Conservation (phyloP, 106 monocot genomes). For the Xerophyta viscosa region DNA sequence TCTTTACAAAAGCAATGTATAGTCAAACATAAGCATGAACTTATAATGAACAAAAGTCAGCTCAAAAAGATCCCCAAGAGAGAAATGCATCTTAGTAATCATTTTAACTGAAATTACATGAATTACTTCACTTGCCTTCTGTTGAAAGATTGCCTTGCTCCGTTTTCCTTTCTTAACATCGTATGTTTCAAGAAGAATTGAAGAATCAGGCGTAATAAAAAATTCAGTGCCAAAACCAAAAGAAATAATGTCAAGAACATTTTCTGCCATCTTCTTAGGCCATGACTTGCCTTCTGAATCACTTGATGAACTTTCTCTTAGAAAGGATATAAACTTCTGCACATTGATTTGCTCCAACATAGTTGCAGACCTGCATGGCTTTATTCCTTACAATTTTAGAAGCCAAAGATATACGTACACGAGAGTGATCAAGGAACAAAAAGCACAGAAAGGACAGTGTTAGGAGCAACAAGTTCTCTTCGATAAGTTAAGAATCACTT, state of each 20-base stretch:
- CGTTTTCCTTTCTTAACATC: slow-evolving; percentile 41
- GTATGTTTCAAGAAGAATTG: slow-evolving; percentile 54
- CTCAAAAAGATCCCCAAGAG: no score
- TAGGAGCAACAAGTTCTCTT: no score
- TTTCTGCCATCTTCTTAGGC: slow-evolving; percentile 33
- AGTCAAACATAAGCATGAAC: no score
- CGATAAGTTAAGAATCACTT: no score
- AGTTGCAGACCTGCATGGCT: slow-evolving; percentile 55
- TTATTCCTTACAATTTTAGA: background rate
- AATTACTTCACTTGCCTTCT: slow-evolving; percentile 48
- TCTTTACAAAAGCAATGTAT: no score
- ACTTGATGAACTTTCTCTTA: slow-evolving; percentile 39
- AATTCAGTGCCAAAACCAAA: slow-evolving; percentile 69
- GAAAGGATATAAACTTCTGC: slow-evolving; percentile 33
- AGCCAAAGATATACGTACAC: background rate
- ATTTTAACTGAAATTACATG: no score
- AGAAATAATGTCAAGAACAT: slow-evolving; percentile 39
- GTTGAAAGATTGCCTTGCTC: slow-evolving; percentile 69
- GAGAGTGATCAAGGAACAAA: background rate
- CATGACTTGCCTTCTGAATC: slow-evolving; percentile 27
- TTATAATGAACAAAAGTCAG: no score
- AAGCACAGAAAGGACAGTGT: background rate
- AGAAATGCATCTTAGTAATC: no score
- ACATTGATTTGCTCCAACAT: slow-evolving; percentile 67
- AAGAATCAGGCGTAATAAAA: slow-evolving; percentile 46